A percentile compares a stretch with the other conserved stretches of the same genome.
These are phyloP conservation scores for Rhodotorula sp. DNA, from an alignment of 1,284 basidiomycete genomes.

Conservation along the genomic window DNA sequence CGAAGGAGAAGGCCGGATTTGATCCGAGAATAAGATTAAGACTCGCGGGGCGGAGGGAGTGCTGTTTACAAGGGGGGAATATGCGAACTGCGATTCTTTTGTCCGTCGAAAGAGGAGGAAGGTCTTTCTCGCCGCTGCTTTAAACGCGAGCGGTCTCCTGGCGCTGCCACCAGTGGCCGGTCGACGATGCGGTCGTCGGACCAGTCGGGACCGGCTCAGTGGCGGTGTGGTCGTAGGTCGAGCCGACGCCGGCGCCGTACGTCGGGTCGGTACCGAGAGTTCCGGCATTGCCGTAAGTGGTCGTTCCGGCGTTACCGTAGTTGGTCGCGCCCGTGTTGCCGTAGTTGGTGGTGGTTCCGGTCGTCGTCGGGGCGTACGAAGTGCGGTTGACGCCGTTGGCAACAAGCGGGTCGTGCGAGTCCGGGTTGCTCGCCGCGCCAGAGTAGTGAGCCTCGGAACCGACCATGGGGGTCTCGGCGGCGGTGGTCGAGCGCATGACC, in stretches of 20 bases:
- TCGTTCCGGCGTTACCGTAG: neutral
- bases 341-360: constrained; percentile 1
- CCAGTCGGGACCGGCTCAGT: neutral
- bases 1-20: neutral
- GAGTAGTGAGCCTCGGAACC: constrained; percentile 1
- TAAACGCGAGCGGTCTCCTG: neutral
- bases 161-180: constrained; percentile 32
- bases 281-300: neutral
- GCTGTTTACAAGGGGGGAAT: neutral
- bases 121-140: neutral
- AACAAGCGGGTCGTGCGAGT: constrained; percentile 21
- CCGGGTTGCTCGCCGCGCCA: constrained; percentile 10
- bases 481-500: constrained; percentile 21
- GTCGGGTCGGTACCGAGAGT: neutral
- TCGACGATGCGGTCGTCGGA: constrained; percentile 6
- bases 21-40: neutral
- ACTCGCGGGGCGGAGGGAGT: neutral
- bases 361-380: neutral
- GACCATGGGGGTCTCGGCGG: neutral
- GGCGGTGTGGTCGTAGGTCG: constrained; percentile 4
- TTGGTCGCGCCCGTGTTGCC: neutral
- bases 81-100: neutral
- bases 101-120: neutral
- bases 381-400: constrained; percentile 8
- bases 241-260: neutral